These are phyloP conservation scores for Suillus placidus DNA, from an alignment of 768 basidiomycete species.

Conservation along the genomic window DNA sequence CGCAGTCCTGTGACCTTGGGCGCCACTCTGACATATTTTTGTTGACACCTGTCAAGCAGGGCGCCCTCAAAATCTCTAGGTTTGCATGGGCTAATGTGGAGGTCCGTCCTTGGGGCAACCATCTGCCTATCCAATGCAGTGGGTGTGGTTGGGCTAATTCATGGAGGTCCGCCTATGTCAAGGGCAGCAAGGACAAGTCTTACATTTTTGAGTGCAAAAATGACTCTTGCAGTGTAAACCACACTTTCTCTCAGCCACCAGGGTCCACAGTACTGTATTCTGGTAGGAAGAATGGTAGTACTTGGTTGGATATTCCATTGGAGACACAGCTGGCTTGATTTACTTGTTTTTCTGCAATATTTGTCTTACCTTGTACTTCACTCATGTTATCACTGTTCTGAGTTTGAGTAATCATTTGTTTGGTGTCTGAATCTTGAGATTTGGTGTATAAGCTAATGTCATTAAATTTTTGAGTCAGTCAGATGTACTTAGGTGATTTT, in stretches of 20 bases:
- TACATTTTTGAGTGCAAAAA: slow-evolving; percentile 4
- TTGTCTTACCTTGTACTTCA: not conserved
- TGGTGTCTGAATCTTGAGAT: not conserved
- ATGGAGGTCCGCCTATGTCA: not conserved
- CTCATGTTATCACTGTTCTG: not conserved
- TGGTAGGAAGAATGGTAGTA: slow-evolving; percentile 1
- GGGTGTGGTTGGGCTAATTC: not conserved
- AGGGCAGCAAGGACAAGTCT: not conserved
- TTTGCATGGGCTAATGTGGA: slow-evolving; percentile 4
- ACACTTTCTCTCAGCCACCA: not conserved
- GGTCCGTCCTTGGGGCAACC: not conserved
- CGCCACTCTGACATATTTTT: not conserved
- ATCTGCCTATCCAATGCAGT: slow-evolving; percentile 6
- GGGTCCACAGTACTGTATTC: not conserved
- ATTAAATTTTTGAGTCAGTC: not conserved
- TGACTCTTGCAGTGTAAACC: not conserved
- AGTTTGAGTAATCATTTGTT: not conserved
- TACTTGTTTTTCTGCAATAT: not conserved
- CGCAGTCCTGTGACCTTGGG: not conserved
- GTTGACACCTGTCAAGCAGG: not conserved
- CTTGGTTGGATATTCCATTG: not conserved
- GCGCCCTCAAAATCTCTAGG: not conserved
- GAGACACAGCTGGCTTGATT: not conserved
- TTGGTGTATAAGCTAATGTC: not conserved
- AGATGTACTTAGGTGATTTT: not conserved